These are phyloP conservation scores for Ceriops decandra DNA, from an alignment of 345 rosid genomes.

Conservation along the genomic window DNA sequence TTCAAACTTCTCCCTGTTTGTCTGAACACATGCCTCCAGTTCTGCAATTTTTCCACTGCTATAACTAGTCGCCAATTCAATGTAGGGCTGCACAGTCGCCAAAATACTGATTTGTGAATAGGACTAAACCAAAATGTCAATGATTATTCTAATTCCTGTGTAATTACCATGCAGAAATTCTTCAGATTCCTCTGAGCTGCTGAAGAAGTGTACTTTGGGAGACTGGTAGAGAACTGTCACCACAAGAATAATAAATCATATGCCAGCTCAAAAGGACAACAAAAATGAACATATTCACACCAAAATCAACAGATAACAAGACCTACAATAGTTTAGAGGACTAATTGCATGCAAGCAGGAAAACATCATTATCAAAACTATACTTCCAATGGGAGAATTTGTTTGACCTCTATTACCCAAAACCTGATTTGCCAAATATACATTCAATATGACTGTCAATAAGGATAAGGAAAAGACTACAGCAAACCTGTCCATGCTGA, in stretches of 20 bases:
- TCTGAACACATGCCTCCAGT: slow-evolving; percentile 50
- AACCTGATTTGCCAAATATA: background rate
- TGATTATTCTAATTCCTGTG: too few species aligned
- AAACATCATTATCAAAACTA: slow-evolving; percentile 1
- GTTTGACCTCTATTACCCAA: background rate
- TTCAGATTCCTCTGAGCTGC: slow-evolving; percentile 82
- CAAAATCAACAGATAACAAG: background rate
- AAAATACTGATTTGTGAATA: slow-evolving; percentile 3
- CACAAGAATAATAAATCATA: slow-evolving; percentile 20
- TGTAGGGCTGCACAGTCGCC: slow-evolving; percentile 49
- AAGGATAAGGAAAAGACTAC: slow-evolving; percentile 9
- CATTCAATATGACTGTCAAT: background rate
- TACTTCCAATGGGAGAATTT: background rate
- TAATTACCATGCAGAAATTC: slow-evolving; percentile 53
- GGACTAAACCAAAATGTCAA: background rate
- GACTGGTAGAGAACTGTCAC: slow-evolving; percentile 61
- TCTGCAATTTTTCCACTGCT: slow-evolving; percentile 58
- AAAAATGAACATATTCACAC: slow-evolving; percentile 2
- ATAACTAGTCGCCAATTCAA: slow-evolving; percentile 66
- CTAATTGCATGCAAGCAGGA: background rate
- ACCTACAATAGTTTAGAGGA: background rate
- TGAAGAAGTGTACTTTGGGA: slow-evolving; percentile 82
- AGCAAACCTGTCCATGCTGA: slow-evolving; percentile 70
- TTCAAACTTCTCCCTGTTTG: slow-evolving; percentile 56
- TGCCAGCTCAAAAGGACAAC: slow-evolving; percentile 10